Evolutionary conservation across 2,329 filamentous ascomycete genomes (phyloP), one percentile per base, ranked within the genome.

Genomic region (Fusarium sp.): DNA sequence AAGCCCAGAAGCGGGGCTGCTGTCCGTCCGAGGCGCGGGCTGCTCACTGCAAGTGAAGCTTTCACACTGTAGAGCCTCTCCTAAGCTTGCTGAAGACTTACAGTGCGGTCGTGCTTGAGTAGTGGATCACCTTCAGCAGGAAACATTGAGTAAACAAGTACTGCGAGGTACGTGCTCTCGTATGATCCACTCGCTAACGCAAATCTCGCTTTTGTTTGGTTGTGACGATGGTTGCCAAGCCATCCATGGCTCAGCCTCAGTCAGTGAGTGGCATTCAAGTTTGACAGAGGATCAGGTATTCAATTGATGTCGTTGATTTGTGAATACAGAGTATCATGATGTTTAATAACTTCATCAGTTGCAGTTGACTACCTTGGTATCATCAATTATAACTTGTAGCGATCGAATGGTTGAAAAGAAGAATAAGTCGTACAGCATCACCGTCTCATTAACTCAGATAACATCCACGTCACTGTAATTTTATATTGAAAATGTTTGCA

Each of bases 121-220:
- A 35, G 28, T 44, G 44, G 46, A 43, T 37, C 28, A 62, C 44
- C 33, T 61, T 35, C 66, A 57, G 43, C 51, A 44, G 56, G 65
- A 67, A 69, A 66, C 59, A 56, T 61, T 19, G 51, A 45, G 66
- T 55, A 70, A 67, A 67, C 66, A 69, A 67, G 66, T 69, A 70
- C 66, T 63, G 54, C 19, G 46, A 51, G 71, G 65, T 72, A 72
- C 70, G 66, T 71, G 55, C 62, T 51, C 53, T n/a, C 39, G 15
- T 45, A 15, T 45, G 41, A 50, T 51, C 67, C 48, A 30, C 61
- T 45, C 61, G 24, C 53, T 61, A 47, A 53, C 26, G 39, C 43
- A 19, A 58, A 44, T 30, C 41, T 55, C 44, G 51, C 32, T 30
- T 64, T 53, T 69, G 56, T 55, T 67, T 69, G 66, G 66, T 33